Base-by-base conservation (phyloP, 176 grass and related monocot species). In the Calamus simplicifolius region DNA sequence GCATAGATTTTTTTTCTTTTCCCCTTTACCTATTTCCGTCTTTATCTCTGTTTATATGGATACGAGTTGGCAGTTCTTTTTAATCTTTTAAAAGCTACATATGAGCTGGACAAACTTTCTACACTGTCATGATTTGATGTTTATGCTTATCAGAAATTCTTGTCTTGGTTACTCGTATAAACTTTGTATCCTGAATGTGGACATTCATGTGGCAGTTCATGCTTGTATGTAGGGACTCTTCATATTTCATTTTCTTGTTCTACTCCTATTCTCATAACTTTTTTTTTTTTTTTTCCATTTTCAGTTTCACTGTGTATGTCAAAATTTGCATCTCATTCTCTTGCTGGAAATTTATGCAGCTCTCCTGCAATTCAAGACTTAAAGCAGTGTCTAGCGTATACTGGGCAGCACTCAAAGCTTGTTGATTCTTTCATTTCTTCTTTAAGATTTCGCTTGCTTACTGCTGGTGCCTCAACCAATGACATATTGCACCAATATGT, bases 401-500 rank as follows among this genome's bases (percentile, higher is more conserved):
- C 92, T 0, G 86, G 92, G 48, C 92, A 96, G 59, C 92, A 90
- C 56, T 88, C 92, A 35, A 96, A 96, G 64, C 86, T 96, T 77
- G 86, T 90, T 27, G 86, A 90, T 49, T 96, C 86, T 62, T 96
- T 96, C 80, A 96, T 96, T 67, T 90, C 92, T 12, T 90, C 92
- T 4, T 66, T 96, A 56, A 81, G 77, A 82, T 90, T 90, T 71
- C 92, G 92, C 35, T 69, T 96, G 60, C 71, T 96, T 69, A 96
- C 86, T 51, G 92, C 92, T 70, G 92, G 86, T 77, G 92, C 92
- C 63, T 90, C 92, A 76, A 96, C 92, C 61, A 88, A 96, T 75
- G 86, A 96, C 68, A 96, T 96, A 79, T 81, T 96, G 78, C 92
- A 96, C 66, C 92, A 96, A 69, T 96, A 96, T 49, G 83, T 96